These are phyloP conservation scores for Linnemannia elongata DNA, from an alignment of 192 early-diverging fungal genomes.

Conservation along the genomic window DNA sequence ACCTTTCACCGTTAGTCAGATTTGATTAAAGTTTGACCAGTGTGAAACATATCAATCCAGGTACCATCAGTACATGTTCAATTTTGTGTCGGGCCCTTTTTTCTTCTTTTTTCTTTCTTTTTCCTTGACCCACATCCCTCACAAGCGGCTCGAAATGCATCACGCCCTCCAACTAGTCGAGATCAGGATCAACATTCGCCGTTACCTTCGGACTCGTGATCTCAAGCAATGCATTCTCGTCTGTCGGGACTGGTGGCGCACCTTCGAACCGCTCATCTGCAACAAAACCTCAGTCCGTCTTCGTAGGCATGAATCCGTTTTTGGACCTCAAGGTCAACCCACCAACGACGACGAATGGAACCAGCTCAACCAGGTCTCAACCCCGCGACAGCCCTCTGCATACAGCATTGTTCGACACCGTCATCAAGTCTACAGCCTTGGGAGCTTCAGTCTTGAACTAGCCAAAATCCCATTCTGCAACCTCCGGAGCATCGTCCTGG, in stretches of 20 bases:
- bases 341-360: not conserved
- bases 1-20: not conserved
- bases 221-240: constrained; percentile 6
- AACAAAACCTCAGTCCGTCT: not conserved
- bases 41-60: not conserved
- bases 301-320: not conserved
- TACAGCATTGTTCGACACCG: not conserved
- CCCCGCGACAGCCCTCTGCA: not conserved
- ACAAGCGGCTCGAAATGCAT: not conserved
- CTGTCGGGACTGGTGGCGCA: not conserved
- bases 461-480: not conserved
- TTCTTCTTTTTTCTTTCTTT: not conserved
- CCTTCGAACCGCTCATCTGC: constrained; percentile 4
- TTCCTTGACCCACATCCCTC: not conserved
- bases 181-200: not conserved
- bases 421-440: not conserved
- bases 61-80: not conserved
- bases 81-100: not conserved
- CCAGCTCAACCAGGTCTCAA: not conserved
- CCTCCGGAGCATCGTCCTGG: not conserved
- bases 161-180: not conserved
- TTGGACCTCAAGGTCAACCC: not conserved
- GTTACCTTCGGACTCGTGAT: not conserved
- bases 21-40: not conserved
- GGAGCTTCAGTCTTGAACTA: not conserved